phyloP scores from a whole-genome alignment of 1,284 basidiomycete species.

The Athelia psychrophila region DNA sequence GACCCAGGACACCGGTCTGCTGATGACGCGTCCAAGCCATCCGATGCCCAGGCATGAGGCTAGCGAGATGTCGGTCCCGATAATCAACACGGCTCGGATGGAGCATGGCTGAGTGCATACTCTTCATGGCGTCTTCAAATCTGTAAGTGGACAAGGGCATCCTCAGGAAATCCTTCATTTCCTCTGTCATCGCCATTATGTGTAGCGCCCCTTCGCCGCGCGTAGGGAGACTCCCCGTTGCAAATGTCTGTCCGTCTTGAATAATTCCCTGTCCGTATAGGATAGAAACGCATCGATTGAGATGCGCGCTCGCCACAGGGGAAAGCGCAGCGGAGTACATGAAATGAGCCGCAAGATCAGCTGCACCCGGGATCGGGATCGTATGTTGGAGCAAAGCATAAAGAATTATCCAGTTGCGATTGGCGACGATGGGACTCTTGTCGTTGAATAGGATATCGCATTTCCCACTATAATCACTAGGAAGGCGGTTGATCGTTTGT shows the following conservation, averaged over 20 bases:
- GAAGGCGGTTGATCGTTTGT: constrained; percentile 22
- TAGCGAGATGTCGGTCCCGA: not conserved
- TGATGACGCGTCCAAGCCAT: not conserved
- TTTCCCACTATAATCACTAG: constrained; percentile 17
- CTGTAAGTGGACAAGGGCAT: too few relatives aligned
- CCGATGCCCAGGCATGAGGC: not conserved
- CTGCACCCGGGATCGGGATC: constrained; percentile 18
- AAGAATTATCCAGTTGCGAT: constrained; percentile 19
- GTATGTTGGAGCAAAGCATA: constrained; percentile 17
- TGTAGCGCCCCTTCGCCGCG: too few relatives aligned
- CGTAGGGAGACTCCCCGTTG: constrained; percentile 26
- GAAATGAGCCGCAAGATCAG: constrained; percentile 21
- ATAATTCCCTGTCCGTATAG: constrained; percentile 4
- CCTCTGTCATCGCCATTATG: too few relatives aligned
- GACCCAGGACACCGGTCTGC: not conserved
- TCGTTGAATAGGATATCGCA: constrained; percentile 23
- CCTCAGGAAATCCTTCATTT: too few relatives aligned
- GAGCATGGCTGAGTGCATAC: too few relatives aligned
- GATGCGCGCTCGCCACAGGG: too few relatives aligned
- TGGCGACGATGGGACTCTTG: constrained; percentile 15
- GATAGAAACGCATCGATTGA: constrained; percentile 14
- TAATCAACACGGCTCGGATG: too few relatives aligned
- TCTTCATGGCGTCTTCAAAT: too few relatives aligned
- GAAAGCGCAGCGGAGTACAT: constrained; percentile 22
- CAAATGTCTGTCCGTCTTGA: too few relatives aligned